A percentile compares a stretch with the other conserved stretches of the same genome.
Evolutionary conservation across 805 yeast genomes (phyloP).

Genomic region (Candida boleticola): DNA sequence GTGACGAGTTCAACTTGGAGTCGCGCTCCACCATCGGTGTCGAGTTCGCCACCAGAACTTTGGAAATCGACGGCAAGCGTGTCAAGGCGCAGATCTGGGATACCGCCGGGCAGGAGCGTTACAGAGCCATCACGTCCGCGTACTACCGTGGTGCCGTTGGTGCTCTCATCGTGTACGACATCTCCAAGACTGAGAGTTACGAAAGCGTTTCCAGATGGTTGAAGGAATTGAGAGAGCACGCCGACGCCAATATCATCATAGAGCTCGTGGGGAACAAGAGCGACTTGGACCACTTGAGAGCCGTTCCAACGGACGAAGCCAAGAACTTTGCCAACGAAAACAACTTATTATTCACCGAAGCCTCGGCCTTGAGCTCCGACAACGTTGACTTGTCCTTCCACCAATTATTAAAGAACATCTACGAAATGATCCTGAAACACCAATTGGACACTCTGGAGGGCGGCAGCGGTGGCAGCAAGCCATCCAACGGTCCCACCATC

Average conservation of each 20-base stretch:
- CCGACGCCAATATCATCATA: constrained; percentile 91
- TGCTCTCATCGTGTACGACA: constrained; percentile 92
- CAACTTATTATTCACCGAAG: constrained; percentile 89
- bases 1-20: constrained; percentile 93
- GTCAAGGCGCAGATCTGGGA: constrained; percentile 96
- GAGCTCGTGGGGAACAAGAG: constrained; percentile 91
- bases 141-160: constrained; percentile 98
- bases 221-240: constrained; percentile 87
- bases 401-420: constrained; percentile 87
- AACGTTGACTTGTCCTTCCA: constrained; percentile 95
- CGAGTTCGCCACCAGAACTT: constrained; percentile 95
- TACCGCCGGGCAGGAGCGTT: constrained; percentile 98
- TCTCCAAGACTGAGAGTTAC: constrained; percentile 83
- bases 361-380: constrained; percentile 90
- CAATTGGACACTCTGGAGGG: constrained; percentile 84
- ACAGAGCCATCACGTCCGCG: constrained; percentile 96
- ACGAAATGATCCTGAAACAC: constrained; percentile 91
- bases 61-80: constrained; percentile 79
- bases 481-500: constrained; percentile 86
- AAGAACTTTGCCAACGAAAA: constrained; percentile 91
- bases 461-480: constrained; percentile 42
- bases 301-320: constrained; percentile 98
- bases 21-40: constrained; percentile 96
- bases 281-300: constrained; percentile 88
- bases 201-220: constrained; percentile 87